Evolutionary conservation across 306 rosid species (phyloP).

Genomic region (Ceratonia siliqua): DNA sequence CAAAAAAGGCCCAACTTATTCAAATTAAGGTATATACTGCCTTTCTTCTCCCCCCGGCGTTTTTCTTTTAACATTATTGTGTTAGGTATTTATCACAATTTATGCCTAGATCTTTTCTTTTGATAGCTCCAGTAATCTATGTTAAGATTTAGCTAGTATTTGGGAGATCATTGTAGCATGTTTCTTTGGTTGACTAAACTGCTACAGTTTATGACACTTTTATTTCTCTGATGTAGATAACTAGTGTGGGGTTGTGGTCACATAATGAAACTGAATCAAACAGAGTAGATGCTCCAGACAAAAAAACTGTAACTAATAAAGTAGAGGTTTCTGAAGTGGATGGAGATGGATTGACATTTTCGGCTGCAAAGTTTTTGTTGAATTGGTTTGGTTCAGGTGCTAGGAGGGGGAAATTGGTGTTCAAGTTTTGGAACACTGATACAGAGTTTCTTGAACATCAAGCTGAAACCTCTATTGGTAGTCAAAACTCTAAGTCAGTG

Average conservation of each 20-base stretch:
- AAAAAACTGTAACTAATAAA: slow-evolving; percentile 41
- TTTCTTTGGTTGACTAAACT: slow-evolving; percentile 33
- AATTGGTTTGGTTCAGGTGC: slow-evolving; percentile 74
- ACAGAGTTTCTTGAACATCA: slow-evolving; percentile 63
- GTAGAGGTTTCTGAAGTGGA: slow-evolving; percentile 54
- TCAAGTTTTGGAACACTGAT: slow-evolving; percentile 74
- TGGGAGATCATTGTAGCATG: slow-evolving; percentile 18
- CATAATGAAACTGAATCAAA: slow-evolving; percentile 59
- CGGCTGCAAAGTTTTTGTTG: slow-evolving; percentile 67
- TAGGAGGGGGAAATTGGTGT: slow-evolving; percentile 60
- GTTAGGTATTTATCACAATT: background rate
- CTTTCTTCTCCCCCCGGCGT: slow-evolving; percentile 28
- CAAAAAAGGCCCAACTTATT: slow-evolving; percentile 80
- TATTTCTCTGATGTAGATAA: slow-evolving; percentile 51
- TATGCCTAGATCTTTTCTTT: slow-evolving; percentile 2
- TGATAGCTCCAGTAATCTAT: background rate
- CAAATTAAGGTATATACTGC: slow-evolving; percentile 71
- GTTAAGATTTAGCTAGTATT: slow-evolving; percentile 18
- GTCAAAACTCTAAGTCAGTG: slow-evolving; percentile 48
- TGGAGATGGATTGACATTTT: slow-evolving; percentile 63
- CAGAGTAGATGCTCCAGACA: slow-evolving; percentile 43
- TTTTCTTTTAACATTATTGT: background rate
- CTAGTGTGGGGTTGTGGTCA: slow-evolving; percentile 85
- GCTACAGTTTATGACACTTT: slow-evolving; percentile 28
- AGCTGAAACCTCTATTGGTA: slow-evolving; percentile 53